Evolutionary conservation across 352 stramenopile species (phyloP), one percentile per base, ranked within the genome.

Genomic region (Plasmopara viticola): DNA sequence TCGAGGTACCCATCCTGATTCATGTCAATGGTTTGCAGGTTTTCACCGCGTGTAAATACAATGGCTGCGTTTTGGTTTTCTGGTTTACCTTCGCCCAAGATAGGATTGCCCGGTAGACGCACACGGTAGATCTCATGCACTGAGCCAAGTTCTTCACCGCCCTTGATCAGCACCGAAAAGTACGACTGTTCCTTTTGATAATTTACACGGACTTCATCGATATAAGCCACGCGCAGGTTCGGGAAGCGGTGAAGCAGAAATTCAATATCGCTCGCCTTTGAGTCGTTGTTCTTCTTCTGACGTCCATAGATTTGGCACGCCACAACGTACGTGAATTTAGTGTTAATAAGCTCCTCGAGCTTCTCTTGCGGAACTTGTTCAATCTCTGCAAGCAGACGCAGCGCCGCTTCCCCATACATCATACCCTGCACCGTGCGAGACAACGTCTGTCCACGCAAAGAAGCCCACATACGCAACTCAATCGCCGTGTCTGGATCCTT

Each of bases 1-100:
- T 99, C 97, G 39, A 99, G 97, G 69, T 99, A 99, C 41, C 94
- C 94, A 66, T 98, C 94, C 65, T 99, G 97, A 72, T 99, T 99
- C 97, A 99, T 99, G 67, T 99, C 97, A 69, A 99, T 99, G 9
- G 95, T 98, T 74, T 99, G 97, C 42, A 99, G 56, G 41, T 95
- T 97, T 70, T 99, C 95, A 55, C 95, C 95, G 20, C 97, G 84
- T 7, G 95, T 98, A 68, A 99, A 99, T 52, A 99, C 97, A 57
- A 99, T 95, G 4, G 97, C 97, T 9, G 98, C 83, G 61, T 99
- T 99, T 60, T 99, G 97, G 78, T 99, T 99, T 67, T 99, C 97
- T n/a, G 97, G 97, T 64, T 99, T 99, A 56, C 97, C 97, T 77
- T 99, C 97, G 40, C 97, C 97, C 38, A 99, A 75, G 48, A 99